Base-by-base conservation (phyloP, 2,329 filamentous ascomycete species). In the Myriosclerotinia curreyana region DNA sequence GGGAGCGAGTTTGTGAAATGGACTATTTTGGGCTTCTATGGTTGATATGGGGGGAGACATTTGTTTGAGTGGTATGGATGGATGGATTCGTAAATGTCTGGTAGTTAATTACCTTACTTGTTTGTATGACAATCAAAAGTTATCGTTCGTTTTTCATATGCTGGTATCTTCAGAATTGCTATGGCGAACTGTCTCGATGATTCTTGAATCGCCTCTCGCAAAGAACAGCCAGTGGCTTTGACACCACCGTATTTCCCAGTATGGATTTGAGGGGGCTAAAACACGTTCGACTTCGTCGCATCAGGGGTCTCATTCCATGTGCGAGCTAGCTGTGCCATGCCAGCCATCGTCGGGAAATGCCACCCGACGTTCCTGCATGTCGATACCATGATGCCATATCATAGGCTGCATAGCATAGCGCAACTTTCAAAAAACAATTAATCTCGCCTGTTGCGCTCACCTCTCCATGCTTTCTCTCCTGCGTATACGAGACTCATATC, bases 81-180 rank as follows among this genome's bases (percentile, higher is more conserved):
- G n/a, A 28, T 22, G 17, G 40, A 14, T 12, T 17, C 40, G 12
- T 48, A 25, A 17, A 58, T 48, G 46, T 25, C 28, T 22, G 25
- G 40, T 48, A 25, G 28, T 48, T 58, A 58, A 22, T 46, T 46
- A 15, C 40, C 40, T 56, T 58, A 20, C 42, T 46, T 48, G 20
- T n/a, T 48, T 25, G 31, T 15, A 59, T 48, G n/a, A 36, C 5
- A 48, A 48, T 59, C 55, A 48, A 59, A 59, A 59, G 55, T 59
- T 59, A 36, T 48, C 8, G 4, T 36, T 58, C 5, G 1, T 36
- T 25, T 48, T 36, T 25, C 20, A 36, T 36, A 59, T 25, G 14
- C 22, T 46, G 14, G 5, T 52, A 11, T 36, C 7, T 3, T 53
- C 20, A 11, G 1, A n/a, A 8, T 36, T 22, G 2, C 20, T 11